Percentiles rank a stretch among this genome's conserved stretches.
Evolutionary conservation across 345 rosid species (phyloP).

Genomic region (Aquilaria malaccensis): DNA sequence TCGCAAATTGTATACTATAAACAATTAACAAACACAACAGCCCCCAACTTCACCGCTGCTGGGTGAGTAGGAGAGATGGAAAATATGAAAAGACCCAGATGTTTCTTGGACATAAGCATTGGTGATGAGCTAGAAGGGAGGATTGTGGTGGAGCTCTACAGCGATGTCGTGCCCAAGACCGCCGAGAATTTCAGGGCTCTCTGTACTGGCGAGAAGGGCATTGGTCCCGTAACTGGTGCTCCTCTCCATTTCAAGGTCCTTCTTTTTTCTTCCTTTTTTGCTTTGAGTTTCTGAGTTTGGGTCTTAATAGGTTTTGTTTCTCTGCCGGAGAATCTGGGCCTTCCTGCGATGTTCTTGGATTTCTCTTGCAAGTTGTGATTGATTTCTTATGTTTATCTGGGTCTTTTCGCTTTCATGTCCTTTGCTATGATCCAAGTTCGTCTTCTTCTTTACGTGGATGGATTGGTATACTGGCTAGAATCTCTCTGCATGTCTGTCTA

Average conservation of each 20-base stretch:
- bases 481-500: no score
- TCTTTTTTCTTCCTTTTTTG: neutral
- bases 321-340: no score
- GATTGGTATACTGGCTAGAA: no score
- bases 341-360: no score
- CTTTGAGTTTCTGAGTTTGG: no score
- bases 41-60: no score
- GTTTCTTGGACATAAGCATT: conserved; percentile 79
- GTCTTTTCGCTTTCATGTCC: conserved; percentile 8
- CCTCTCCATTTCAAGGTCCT: conserved; percentile 90
- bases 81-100: conserved; percentile 56
- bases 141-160: conserved; percentile 72
- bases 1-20: no score
- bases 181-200: conserved; percentile 92
- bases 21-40: no score
- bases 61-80: neutral
- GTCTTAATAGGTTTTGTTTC: neutral
- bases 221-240: conserved; percentile 61
- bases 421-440: no score
- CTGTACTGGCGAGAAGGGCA: conserved; percentile 91
- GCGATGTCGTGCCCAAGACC: conserved; percentile 81
- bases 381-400: neutral
- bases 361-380: neutral
- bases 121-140: conserved; percentile 95
- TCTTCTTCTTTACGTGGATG: no score